Percentiles rank a stretch among this genome's conserved stretches.
These are phyloP conservation scores for Pleurotus salmoneostramineus DNA, from an alignment of 768 basidiomycete genomes.

Conservation along the genomic window DNA sequence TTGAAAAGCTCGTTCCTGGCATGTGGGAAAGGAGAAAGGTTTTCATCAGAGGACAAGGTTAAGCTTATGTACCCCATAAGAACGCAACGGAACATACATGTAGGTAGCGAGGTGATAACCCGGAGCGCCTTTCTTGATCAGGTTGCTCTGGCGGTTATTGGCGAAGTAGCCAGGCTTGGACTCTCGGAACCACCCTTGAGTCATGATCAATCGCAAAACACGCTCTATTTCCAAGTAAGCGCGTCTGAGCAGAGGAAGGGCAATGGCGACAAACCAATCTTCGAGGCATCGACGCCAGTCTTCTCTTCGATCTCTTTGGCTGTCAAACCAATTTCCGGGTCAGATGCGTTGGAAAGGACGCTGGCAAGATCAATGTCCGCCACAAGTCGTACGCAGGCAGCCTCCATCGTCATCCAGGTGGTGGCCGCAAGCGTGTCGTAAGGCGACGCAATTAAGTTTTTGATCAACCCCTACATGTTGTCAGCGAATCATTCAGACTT, in stretches of 20 bases:
- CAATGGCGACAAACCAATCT: conserved; percentile 30
- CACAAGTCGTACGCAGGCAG: conserved; percentile 27
- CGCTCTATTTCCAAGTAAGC: conserved; percentile 20
- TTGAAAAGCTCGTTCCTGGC: conserved; percentile 31
- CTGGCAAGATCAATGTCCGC: conserved; percentile 29
- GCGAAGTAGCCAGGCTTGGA: conserved; percentile 31
- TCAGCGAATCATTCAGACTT: no score
- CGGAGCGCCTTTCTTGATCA: conserved; percentile 29
- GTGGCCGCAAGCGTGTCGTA: conserved; percentile 30
- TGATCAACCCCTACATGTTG: conserved; percentile 25
- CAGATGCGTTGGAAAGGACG: conserved; percentile 20
- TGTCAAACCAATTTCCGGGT: conserved; percentile 29
- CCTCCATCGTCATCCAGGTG: conserved; percentile 28
- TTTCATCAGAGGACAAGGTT: not conserved
- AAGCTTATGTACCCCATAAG: no score
- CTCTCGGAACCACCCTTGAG: conserved; percentile 34
- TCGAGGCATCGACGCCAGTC: conserved; percentile 27
- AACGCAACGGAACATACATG: conserved; percentile 19
- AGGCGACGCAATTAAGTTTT: conserved; percentile 29
- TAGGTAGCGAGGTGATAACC: conserved; percentile 32
- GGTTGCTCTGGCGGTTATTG: conserved; percentile 31
- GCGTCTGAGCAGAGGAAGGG: not conserved
- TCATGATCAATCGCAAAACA: conserved; percentile 28
- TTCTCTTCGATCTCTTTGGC: conserved; percentile 27
- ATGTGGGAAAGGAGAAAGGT: not conserved